Evolutionary conservation across 2,329 filamentous ascomycete genomes (phyloP).

Genomic region (Conoideocrella luteorostrata): DNA sequence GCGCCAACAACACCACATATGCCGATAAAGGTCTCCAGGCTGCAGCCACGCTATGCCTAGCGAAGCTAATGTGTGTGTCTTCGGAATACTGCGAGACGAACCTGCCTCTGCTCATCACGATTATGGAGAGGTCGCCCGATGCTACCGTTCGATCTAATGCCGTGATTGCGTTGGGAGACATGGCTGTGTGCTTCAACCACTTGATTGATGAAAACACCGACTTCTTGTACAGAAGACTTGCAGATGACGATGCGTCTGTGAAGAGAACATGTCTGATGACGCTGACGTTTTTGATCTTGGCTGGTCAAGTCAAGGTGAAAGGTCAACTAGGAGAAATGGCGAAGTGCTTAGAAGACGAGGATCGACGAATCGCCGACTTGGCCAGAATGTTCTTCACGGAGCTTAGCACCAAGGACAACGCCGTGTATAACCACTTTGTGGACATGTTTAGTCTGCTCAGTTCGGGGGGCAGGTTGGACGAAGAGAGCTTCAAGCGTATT

Average conservation of each 20-base stretch:
- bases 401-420: slow-evolving; percentile 95
- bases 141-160: slow-evolving; percentile 92
- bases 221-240: slow-evolving; percentile 89
- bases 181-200: slow-evolving; percentile 99
- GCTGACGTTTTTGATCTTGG: slow-evolving; percentile 90
- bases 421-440: slow-evolving; percentile 98
- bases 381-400: slow-evolving; percentile 98
- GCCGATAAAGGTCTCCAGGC: slow-evolving; percentile 85
- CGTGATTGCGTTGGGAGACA: slow-evolving; percentile 93
- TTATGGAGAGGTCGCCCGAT: slow-evolving; percentile 90
- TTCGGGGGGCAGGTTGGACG: slow-evolving; percentile 71
- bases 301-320: slow-evolving; percentile 98
- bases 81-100: slow-evolving; percentile 94
- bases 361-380: slow-evolving; percentile 88
- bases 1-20: slow-evolving; percentile 89
- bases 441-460: slow-evolving; percentile 96
- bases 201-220: slow-evolving; percentile 99
- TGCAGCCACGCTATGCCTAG: slow-evolving; percentile 86
- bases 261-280: slow-evolving; percentile 99
- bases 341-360: slow-evolving; percentile 95
- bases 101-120: slow-evolving; percentile 88
- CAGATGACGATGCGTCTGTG: slow-evolving; percentile 80
- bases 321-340: slow-evolving; percentile 98
- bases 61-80: slow-evolving; percentile 98
- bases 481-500: slow-evolving; percentile 80